Conservation (phyloP, 148 eudicot species). For the Vaccinium macrocarpon region DNA sequence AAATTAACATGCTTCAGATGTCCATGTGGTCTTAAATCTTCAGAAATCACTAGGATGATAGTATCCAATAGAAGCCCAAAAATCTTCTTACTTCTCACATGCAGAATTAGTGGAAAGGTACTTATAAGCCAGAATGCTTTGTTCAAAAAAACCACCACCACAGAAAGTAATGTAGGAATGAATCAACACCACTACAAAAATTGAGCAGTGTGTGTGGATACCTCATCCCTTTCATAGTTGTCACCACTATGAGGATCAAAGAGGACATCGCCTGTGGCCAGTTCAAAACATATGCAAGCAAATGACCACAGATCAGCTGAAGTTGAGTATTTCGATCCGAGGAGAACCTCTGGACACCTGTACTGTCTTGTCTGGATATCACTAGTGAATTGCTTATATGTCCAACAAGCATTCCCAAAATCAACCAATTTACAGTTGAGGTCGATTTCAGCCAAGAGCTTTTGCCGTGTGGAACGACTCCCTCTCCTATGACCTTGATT, state of each 20-base stretch:
- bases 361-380: slow-evolving; percentile 97
- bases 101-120: background rate
- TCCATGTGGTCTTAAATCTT: background rate
- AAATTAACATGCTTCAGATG: background rate
- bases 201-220: slow-evolving; percentile 25
- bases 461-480: slow-evolving; percentile 52
- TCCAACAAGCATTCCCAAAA: slow-evolving; percentile 98
- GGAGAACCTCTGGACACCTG: slow-evolving; percentile 89
- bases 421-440: slow-evolving; percentile 87
- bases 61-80: background rate
- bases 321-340: slow-evolving; percentile 87
- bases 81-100: slow-evolving; percentile 1
- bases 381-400: slow-evolving; percentile 83
- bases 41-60: background rate
- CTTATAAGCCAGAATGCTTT: background rate
- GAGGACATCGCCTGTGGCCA: slow-evolving; percentile 92
- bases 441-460: slow-evolving; percentile 62
- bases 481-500: slow-evolving; percentile 55
- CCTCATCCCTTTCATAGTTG: slow-evolving; percentile 93
- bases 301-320: slow-evolving; percentile 94
- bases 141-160: slow-evolving; percentile 1
- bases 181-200: background rate
- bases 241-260: slow-evolving; percentile 94
- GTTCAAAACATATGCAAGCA: slow-evolving; percentile 98
- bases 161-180: background rate